Evolutionary conservation across 169 alveolate genomes (phyloP).

Genomic region (Besnoitia besnoiti): DNA sequence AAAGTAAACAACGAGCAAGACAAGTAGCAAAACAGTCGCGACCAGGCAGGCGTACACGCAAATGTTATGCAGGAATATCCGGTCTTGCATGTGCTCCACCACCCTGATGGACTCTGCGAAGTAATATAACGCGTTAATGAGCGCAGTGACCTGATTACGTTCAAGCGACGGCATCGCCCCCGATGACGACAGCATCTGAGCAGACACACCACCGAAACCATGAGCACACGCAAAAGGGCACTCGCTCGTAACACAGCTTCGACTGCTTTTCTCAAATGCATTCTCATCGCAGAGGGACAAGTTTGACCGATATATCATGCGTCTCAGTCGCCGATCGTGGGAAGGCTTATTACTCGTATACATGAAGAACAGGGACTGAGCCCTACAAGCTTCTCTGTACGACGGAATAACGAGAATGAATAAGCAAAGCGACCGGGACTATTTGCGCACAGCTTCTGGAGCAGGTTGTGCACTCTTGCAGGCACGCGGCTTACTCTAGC

Average conservation of each 20-base stretch:
- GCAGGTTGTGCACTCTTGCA: too few relatives aligned
- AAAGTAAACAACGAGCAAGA: neutral
- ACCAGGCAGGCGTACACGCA: neutral
- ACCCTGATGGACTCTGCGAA: conserved; percentile 83
- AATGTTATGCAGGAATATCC: conserved; percentile 23
- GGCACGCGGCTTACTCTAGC: conserved; percentile 75
- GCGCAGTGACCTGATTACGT: conserved; percentile 87
- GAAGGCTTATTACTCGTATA: too few relatives aligned
- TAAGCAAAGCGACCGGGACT: too few relatives aligned
- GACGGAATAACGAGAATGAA: too few relatives aligned
- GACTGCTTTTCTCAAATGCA: neutral
- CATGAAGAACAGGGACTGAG: too few relatives aligned
- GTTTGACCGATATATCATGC: too few relatives aligned
- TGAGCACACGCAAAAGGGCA: neutral
- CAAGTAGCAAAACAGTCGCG: neutral
- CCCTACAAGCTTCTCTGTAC: too few relatives aligned
- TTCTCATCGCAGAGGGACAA: neutral
- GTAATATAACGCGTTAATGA: conserved; percentile 81
- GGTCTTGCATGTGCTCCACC: conserved; percentile 57
- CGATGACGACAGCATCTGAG: conserved; percentile 66
- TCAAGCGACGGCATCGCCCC: conserved; percentile 74
- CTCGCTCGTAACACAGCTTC: neutral
- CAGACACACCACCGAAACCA: neutral
- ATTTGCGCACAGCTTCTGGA: too few relatives aligned
- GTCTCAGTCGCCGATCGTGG: too few relatives aligned